A percentile compares a stretch with the other conserved stretches of the same genome.
These are phyloP conservation scores for Lyophyllum decastes DNA, from an alignment of 768 basidiomycete genomes.

Conservation along the genomic window DNA sequence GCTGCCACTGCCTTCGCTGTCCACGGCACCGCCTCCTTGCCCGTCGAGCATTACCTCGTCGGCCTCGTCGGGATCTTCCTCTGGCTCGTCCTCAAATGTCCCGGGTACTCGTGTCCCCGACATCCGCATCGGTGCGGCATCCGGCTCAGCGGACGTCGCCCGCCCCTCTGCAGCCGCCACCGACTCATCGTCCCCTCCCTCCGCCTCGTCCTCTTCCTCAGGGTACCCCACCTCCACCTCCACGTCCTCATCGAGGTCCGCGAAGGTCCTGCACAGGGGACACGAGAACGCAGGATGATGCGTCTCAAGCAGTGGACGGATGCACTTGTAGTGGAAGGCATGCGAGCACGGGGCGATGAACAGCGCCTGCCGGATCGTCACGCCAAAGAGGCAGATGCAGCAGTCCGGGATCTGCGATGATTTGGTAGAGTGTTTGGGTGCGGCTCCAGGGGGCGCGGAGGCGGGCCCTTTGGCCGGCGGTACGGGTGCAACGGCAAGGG, in stretches of 20 bases:
- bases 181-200: conserved; percentile 6
- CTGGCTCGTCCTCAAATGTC: conserved; percentile 3
- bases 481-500: conserved; percentile 49
- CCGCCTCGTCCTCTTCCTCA: conserved; percentile 25
- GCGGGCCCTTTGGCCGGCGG: conserved; percentile 13
- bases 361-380: conserved; percentile 92
- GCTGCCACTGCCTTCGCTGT: conserved; percentile 15
- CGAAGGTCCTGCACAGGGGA: conserved; percentile 92
- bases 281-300: conserved; percentile 95
- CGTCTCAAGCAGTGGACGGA: conserved; percentile 84
- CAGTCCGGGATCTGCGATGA: conserved; percentile 66
- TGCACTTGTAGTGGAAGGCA: conserved; percentile 96
- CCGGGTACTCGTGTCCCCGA: not conserved
- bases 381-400: conserved; percentile 90
- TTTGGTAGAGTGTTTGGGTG: not conserved
- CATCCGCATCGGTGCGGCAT: not conserved
- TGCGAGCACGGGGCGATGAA: conserved; percentile 99
- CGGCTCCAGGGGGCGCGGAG: conserved; percentile 13
- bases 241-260: conserved; percentile 94
- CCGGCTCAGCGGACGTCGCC: not conserved
- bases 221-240: conserved; percentile 48
- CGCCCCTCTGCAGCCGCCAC: conserved; percentile 1
- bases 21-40: conserved; percentile 3
- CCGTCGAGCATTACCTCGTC: conserved; percentile 11
- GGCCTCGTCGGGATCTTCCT: conserved; percentile 7